These are phyloP conservation scores for Talaromyces atroroseus DNA, from an alignment of 2,329 filamentous ascomycete genomes.

Conservation along the genomic window DNA sequence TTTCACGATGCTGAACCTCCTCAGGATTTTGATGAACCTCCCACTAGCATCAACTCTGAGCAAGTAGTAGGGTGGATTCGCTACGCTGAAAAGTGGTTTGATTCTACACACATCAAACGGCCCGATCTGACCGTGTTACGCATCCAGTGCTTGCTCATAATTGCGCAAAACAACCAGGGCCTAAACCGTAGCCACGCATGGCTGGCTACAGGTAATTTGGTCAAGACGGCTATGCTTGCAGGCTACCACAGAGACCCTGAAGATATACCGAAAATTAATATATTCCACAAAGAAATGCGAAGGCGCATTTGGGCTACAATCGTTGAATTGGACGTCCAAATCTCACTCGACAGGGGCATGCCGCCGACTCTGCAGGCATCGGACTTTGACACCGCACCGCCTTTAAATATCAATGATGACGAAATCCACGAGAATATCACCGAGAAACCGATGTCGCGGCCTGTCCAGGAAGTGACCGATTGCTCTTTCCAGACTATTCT, in stretches of 20 bases:
- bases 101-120: conserved; percentile 63
- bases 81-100: conserved; percentile 83
- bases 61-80: conserved; percentile 64
- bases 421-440: conserved; percentile 36
- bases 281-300: conserved; percentile 44
- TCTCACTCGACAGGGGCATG: conserved; percentile 52
- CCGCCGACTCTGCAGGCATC: conserved; percentile 41
- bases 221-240: conserved; percentile 49
- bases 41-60: conserved; percentile 22
- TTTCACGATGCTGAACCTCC: conserved; percentile 26
- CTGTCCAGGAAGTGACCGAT: conserved; percentile 30
- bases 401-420: conserved; percentile 49
- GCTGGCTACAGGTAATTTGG: conserved; percentile 45
- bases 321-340: conserved; percentile 53
- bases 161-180: conserved; percentile 48
- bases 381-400: conserved; percentile 46
- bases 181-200: conserved; percentile 50
- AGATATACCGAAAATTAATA: conserved; percentile 29
- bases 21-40: conserved; percentile 22
- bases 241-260: conserved; percentile 46
- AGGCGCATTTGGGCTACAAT: conserved; percentile 55
- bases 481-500: conserved; percentile 25
- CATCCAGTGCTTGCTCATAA: conserved; percentile 46
- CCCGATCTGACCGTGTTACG: conserved; percentile 48
- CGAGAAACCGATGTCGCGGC: conserved; percentile 25